These are phyloP conservation scores for Phellinidium pouzarii DNA, from an alignment of 1,284 basidiomycete species.

Conservation along the genomic window DNA sequence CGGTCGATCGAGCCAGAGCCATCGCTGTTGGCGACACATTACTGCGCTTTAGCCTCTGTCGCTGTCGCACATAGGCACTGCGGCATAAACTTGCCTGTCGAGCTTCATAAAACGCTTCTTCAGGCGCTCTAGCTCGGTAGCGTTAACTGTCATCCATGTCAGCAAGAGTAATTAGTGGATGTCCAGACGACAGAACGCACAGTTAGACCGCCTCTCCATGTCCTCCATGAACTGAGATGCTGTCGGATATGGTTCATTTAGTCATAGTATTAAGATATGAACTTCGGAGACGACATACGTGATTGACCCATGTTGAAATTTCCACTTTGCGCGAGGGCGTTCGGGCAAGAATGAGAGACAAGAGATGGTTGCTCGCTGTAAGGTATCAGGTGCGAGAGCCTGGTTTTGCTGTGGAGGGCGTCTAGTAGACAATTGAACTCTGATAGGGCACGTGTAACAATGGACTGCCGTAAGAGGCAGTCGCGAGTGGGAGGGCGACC, in stretches of 20 bases:
- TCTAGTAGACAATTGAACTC: background rate
- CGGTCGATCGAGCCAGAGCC: conserved; percentile 97
- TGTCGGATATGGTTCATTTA: conserved; percentile 23
- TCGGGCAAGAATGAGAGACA: background rate
- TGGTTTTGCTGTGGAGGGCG: background rate
- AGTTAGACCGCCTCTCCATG: conserved; percentile 90
- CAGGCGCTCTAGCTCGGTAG: conserved; percentile 84
- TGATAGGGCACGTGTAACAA: background rate
- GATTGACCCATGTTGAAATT: conserved; percentile 60
- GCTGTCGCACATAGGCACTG: background rate
- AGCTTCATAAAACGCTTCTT: conserved; percentile 99
- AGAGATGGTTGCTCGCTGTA: background rate
- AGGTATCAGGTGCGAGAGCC: background rate
- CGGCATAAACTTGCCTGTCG: conserved; percentile 56
- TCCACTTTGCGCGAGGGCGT: background rate
- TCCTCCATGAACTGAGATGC: conserved; percentile 91
- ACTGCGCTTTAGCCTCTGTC: background rate
- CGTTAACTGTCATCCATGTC: conserved; percentile 61
- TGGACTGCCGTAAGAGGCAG: background rate
- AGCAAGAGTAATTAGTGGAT: conserved; percentile 19
- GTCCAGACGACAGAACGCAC: conserved; percentile 41
- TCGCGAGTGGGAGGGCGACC: no score
- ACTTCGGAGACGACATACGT: conserved; percentile 42
- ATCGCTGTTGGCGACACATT: conserved; percentile 49
- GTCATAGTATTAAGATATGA: background rate